Base-by-base conservation (phyloP, 306 rosid genomes). In the Corylus heterophylla region DNA sequence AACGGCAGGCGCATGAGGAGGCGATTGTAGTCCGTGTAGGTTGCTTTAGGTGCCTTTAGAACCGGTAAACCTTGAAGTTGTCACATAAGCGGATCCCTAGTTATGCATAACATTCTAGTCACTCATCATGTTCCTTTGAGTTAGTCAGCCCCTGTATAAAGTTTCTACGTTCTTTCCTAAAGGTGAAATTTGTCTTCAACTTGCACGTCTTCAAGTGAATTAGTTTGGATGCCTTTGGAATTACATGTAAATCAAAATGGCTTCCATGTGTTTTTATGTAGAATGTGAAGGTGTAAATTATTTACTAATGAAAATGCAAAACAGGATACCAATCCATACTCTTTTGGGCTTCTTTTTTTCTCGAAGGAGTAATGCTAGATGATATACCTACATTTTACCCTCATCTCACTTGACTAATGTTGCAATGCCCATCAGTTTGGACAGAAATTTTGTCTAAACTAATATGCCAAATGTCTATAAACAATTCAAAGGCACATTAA, bases 1-100 rank as follows among this genome's bases (percentile, higher is more conserved):
- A 88, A 81, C 69, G 87, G 85, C 67, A 84, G 94, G 89, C 94
- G 93, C n/a, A 4, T 85, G 74, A 84, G 94, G 85, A 86, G 92
- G 87, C 89, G 94, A 42, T 73, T 82, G 31, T 92, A 87, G 75
- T 67, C 18, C 68, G 45, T 74, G 44, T 51, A 76, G 52, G 56
- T 73, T 62, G 73, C 55, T 70, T 68, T 75, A 63, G 74, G 72
- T 22, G 78, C 66, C 37, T 42, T 59, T 1, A n/a, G 55, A 29
- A 69, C 54, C 54, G 49, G 17, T 84, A 78, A 74, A 76, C 76
- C 74, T 77, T 44, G 37, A 79, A 86, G 73, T 50, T 79, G 82
- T 79, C 74, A 29, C 55, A 55, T 80, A 79, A 82, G 79, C 73
- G 48, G 69, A 81, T 66, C 20, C 78, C 79, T 35, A 54, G 73